A percentile compares a stretch with the other conserved stretches of the same genome.
These are phyloP conservation scores for Vitis cinerea DNA, from an alignment of 164 flowering plant genomes.

Conservation along the genomic window DNA sequence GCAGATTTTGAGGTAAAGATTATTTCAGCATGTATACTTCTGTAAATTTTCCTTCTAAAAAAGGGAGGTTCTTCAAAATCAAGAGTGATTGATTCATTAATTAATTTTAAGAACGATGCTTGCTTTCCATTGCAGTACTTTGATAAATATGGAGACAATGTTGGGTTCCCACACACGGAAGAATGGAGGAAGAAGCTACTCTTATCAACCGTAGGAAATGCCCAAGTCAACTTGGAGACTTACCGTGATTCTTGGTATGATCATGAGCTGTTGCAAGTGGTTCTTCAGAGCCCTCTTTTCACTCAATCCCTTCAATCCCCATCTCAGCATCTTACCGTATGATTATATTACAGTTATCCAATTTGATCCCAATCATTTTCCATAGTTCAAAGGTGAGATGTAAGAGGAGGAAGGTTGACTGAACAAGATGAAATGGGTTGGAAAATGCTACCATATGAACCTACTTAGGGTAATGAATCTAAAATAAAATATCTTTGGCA, in stretches of 20 bases:
- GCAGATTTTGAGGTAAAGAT: slow-evolving; percentile 62
- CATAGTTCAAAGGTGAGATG: too few species aligned
- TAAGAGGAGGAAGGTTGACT: too few species aligned
- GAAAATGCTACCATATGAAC: too few species aligned
- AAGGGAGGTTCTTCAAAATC: neutral
- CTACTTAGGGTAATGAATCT: too few species aligned
- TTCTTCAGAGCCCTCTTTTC: slow-evolving; percentile 64
- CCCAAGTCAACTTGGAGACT: slow-evolving; percentile 56
- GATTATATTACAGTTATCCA: too few species aligned
- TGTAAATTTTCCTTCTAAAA: neutral
- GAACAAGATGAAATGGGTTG: too few species aligned
- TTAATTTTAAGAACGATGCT: too few species aligned
- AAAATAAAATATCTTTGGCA: too few species aligned
- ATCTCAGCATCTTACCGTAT: too few species aligned
- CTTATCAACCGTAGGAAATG: slow-evolving; percentile 44
- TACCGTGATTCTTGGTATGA: slow-evolving; percentile 69
- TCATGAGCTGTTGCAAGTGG: slow-evolving; percentile 58
- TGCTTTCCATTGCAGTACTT: slow-evolving; percentile 50
- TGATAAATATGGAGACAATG: slow-evolving; percentile 63
- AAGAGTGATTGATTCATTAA: too few species aligned
- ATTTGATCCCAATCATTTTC: too few species aligned
- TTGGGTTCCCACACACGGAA: slow-evolving; percentile 70
- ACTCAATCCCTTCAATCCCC: slow-evolving; percentile 27
- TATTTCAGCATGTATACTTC: neutral
- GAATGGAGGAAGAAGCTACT: slow-evolving; percentile 83